phyloP scores from a whole-genome alignment of 352 stramenopile species.

The Globisporangium radiosum region DNA sequence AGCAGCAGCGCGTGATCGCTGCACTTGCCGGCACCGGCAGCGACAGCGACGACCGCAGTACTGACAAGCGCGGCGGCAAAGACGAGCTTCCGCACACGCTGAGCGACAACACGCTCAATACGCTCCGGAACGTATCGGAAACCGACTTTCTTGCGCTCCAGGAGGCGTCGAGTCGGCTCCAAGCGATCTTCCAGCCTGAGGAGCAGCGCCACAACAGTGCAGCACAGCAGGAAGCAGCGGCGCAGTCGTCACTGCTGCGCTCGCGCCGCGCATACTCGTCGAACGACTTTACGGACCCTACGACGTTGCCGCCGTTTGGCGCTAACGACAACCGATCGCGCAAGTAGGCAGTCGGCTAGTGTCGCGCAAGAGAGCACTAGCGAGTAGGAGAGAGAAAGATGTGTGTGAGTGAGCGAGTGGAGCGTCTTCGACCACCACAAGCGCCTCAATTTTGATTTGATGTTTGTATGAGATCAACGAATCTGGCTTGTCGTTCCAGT shows the following conservation, averaged over 20 bases:
- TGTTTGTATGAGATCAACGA: background rate
- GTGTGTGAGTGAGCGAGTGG: background rate
- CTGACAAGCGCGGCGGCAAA: conserved; percentile 20
- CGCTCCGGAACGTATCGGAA: conserved; percentile 63
- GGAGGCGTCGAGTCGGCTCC: conserved; percentile 49
- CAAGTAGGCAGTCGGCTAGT: conserved; percentile 3
- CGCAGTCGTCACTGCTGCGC: conserved; percentile 35
- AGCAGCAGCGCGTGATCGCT: conserved; percentile 73
- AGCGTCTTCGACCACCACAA: no score
- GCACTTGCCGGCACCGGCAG: conserved; percentile 49
- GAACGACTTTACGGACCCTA: conserved; percentile 39
- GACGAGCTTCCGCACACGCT: conserved; percentile 57
- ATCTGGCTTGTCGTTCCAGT: no score
- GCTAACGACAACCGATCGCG: conserved; percentile 2
- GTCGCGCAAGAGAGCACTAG: background rate
- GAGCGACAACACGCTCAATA: conserved; percentile 62
- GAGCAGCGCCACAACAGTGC: conserved; percentile 25
- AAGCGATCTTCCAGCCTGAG: conserved; percentile 58
- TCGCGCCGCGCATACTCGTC: conserved; percentile 57
- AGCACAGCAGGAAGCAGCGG: conserved; percentile 25
- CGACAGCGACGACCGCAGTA: conserved; percentile 38
- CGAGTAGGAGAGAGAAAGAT: background rate
- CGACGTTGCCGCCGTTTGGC: conserved; percentile 8
- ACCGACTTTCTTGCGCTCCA: conserved; percentile 56
- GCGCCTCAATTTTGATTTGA: background rate